Evolutionary conservation across 768 basidiomycete genomes (phyloP).

Genomic region (Lactifluus volemus): DNA sequence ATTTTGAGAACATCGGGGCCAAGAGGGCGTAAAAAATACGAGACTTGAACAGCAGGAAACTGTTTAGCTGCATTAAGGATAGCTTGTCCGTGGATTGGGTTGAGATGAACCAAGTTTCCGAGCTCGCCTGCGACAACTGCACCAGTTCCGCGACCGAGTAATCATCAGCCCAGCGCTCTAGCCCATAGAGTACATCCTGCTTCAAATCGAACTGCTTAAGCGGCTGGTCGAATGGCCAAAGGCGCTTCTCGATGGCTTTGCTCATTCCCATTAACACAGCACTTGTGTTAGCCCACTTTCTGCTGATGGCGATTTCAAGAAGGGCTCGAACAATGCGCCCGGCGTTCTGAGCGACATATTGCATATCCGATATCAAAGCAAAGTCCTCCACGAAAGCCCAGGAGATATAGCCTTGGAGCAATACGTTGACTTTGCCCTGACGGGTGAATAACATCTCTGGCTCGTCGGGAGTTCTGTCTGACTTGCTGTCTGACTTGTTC

Average conservation of each 20-base stretch:
- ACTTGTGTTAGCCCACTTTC: constrained; percentile 81
- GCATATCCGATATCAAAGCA: constrained; percentile 90
- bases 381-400: constrained; percentile 80
- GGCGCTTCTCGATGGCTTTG: constrained; percentile 84
- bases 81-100: constrained; percentile 75
- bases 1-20: constrained; percentile 79
- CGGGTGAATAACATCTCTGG: constrained; percentile 8
- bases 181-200: constrained; percentile 64
- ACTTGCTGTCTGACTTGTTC: constrained; percentile 2
- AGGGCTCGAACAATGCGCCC: constrained; percentile 92
- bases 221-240: constrained; percentile 95
- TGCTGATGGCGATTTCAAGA: constrained; percentile 88
- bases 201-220: constrained; percentile 75
- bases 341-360: constrained; percentile 90
- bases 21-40: constrained; percentile 69
- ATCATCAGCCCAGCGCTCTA: constrained; percentile 78
- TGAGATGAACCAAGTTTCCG: constrained; percentile 76
- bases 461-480: neutral
- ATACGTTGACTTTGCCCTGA: constrained; percentile 88
- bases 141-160: constrained; percentile 67
- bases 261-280: constrained; percentile 80
- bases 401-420: constrained; percentile 88
- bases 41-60: constrained; percentile 67
- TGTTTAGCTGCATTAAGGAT: constrained; percentile 73
- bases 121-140: constrained; percentile 54